Evolutionary conservation across 495 filamentous ascomycete genomes (phyloP).

Genomic region (Haplographium delicatum): DNA sequence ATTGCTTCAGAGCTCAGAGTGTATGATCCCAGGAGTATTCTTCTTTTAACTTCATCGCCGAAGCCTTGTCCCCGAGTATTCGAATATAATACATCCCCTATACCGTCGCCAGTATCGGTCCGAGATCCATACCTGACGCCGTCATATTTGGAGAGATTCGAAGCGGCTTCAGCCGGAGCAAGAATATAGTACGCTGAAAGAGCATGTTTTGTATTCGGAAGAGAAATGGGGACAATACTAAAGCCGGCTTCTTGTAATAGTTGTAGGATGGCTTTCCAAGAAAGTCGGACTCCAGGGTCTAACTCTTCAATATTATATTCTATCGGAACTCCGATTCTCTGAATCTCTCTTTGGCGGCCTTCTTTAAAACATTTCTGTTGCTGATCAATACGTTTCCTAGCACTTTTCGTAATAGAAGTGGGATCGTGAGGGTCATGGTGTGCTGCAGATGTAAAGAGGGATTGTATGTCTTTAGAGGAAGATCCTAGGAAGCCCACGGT

Average conservation of each 20-base stretch:
- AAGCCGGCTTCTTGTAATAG: conserved; percentile 58
- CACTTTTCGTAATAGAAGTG: conserved; percentile 55
- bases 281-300: conserved; percentile 55
- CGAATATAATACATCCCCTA: conserved; percentile 61
- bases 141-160: conserved; percentile 97
- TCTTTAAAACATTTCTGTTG: neutral
- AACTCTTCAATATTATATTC: conserved; percentile 90
- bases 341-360: neutral
- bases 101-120: conserved; percentile 8
- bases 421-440: conserved; percentile 70
- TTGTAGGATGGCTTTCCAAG: conserved; percentile 60
- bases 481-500: conserved; percentile 78
- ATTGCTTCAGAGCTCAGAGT: conserved; percentile 85
- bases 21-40: conserved; percentile 87
- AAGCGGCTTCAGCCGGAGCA: conserved; percentile 90
- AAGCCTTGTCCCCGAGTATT: conserved; percentile 67
- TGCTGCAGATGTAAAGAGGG: conserved; percentile 41
- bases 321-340: conserved; percentile 66
- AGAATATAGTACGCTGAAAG: conserved; percentile 93
- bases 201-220: conserved; percentile 79
- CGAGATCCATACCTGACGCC: conserved; percentile 80
- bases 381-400: conserved; percentile 34
- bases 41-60: conserved; percentile 75
- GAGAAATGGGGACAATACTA: conserved; percentile 65
- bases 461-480: conserved; percentile 40